phyloP scores from a whole-genome alignment of 1,284 basidiomycete genomes.

The Athelia psychrophila region DNA sequence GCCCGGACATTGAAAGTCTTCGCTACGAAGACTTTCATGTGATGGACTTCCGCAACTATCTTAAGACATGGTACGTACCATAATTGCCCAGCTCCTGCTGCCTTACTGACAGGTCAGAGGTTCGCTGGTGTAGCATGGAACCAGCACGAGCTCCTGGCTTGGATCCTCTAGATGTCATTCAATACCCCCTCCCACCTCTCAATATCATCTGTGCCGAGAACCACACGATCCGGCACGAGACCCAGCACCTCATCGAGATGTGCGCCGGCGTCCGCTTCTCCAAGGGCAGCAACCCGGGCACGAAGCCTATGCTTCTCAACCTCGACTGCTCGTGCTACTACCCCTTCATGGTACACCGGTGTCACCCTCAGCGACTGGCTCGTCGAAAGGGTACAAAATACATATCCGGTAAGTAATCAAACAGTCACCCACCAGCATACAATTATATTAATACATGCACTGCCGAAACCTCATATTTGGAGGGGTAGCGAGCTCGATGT shows the following conservation, averaged over 20 bases:
- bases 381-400: too few species aligned
- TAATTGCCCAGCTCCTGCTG: too few species aligned
- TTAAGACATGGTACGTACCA: constrained; percentile 53
- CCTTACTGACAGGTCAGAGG: constrained; percentile 36
- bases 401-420: too few species aligned
- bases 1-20: constrained; percentile 55
- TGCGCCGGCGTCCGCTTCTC: constrained; percentile 69
- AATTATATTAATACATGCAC: too few species aligned
- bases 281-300: constrained; percentile 56
- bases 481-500: too few species aligned
- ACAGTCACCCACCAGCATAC: too few species aligned
- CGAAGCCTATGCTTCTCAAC: constrained; percentile 68
- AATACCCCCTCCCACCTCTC: constrained; percentile 54
- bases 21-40: constrained; percentile 67
- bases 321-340: constrained; percentile 74
- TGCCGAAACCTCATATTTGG: too few species aligned
- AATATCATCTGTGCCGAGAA: constrained; percentile 46
- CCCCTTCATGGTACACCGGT: constrained; percentile 55
- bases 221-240: constrained; percentile 51
- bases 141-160: constrained; percentile 63
- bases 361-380: constrained; percentile 54
- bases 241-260: constrained; percentile 64
- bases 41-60: constrained; percentile 69
- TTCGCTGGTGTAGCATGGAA: constrained; percentile 76
- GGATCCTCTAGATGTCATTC: constrained; percentile 87